phyloP scores from a whole-genome alignment of 2,329 filamentous ascomycete species.

The Aspergillus ruber region DNA sequence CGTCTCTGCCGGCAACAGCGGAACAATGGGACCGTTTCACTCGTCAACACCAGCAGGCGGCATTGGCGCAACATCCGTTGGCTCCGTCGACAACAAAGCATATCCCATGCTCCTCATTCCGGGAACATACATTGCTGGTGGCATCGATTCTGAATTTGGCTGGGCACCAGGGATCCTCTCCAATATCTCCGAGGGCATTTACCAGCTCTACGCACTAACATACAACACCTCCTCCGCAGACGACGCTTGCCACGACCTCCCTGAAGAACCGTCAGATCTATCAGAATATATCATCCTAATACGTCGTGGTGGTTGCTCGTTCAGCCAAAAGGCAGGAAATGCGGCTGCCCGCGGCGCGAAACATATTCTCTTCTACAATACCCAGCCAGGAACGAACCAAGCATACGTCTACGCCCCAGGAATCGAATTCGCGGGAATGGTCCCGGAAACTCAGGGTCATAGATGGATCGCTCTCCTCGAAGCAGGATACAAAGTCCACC shows the following conservation, averaged over 20 bases:
- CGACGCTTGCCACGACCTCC: slow-evolving; percentile 45
- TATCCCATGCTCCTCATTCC: slow-evolving; percentile 24
- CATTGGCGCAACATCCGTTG: slow-evolving; percentile 31
- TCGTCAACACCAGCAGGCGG: neutral
- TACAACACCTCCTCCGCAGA: slow-evolving; percentile 44
- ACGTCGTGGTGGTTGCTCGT: slow-evolving; percentile 53
- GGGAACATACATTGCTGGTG: slow-evolving; percentile 18
- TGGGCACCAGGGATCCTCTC: slow-evolving; percentile 32
- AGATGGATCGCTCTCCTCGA: slow-evolving; percentile 9
- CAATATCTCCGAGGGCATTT: slow-evolving; percentile 30
- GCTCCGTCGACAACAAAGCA: slow-evolving; percentile 36
- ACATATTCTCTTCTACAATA: slow-evolving; percentile 60
- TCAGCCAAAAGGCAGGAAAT: slow-evolving; percentile 49
- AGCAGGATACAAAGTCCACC: slow-evolving; percentile 6
- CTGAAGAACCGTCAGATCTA: slow-evolving; percentile 49
- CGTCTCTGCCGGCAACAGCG: neutral
- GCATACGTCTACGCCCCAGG: slow-evolving; percentile 1
- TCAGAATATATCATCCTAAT: slow-evolving; percentile 54
- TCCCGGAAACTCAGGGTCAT: slow-evolving; percentile 7
- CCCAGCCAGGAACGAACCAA: slow-evolving; percentile 6
- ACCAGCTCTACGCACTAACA: slow-evolving; percentile 46
- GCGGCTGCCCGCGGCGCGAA: slow-evolving; percentile 51
- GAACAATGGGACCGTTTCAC: neutral
- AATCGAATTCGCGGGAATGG: slow-evolving; percentile 10
- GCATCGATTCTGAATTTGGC: slow-evolving; percentile 19